Evolutionary conservation across 2,329 filamentous ascomycete species (phyloP), one percentile per base, ranked within the genome.

Genomic region (Neodidymelliopsis sp.): DNA sequence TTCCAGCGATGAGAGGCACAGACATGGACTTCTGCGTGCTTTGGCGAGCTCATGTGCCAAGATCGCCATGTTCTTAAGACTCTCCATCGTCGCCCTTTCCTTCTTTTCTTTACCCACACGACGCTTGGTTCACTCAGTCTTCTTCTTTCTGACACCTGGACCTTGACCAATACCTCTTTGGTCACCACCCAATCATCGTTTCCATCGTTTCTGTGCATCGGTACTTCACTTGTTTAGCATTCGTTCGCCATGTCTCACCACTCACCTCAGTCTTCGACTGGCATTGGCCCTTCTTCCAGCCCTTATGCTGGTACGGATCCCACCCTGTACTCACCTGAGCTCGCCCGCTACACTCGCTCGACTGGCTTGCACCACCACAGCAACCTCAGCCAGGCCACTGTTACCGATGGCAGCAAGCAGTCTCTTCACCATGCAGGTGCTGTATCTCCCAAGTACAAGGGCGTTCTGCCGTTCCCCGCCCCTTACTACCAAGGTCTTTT

Each of bases 261-360:
- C 27, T 66, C 64, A 22, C 57, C 62, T 13, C 49, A 56, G 37
- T 66, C 64, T 11, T 65, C 60, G 11, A 53, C 51, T 20, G 56
- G 49, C 25, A 33, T 47, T 42, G 62, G 60, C 30, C 52, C 60
- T 24, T 49, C 62, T 1, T 66, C 63, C 4, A 66, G 62, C 34
- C 66, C 66, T 16, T 67, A 59, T 25, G 55, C 52, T 18, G 59
- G 60, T 34, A 69, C 66, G 11, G 62, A 70, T 18, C 59, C 58
- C 6, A 67, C 66, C 8, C 47, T 61, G 6, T 66, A 67, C 58
- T 66, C 65, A 9, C 65, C 64, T 27, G 63, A 66, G 23, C 20
- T 54, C 4, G 47, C 50, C 18, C 65, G 64, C 43, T 56, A 59
- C 45, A 23, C 44, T 34, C 36, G 42, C 28, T 37, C 50, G 3